Evolutionary conservation across 257 asterid genomes (phyloP), one percentile per base, ranked within the genome.

Genomic region (Solanum lignicaule): DNA sequence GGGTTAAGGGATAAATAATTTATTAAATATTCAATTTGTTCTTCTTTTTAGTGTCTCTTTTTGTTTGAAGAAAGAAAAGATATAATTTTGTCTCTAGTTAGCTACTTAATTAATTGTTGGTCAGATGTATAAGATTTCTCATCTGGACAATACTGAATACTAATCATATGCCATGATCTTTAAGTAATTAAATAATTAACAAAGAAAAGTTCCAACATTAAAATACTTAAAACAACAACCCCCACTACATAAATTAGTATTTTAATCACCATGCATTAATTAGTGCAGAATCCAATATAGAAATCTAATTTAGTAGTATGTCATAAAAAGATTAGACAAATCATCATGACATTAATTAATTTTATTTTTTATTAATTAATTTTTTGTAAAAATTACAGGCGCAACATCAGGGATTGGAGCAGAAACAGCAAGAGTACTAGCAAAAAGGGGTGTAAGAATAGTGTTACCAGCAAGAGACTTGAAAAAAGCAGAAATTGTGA

Each of bases 341-440:
- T 20, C 68, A 86, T 85, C 32, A 69, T 68, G 48, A 25, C n/a
- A 39, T 32, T 78, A 21, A 39, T 18, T 79, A 29, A 2, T 58
- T 25, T 20, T 25, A 13, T 48, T 41, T 58, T 66, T 32, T 4
- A 4, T n/a, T 74, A 74, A n/a, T 39, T 18, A 13, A 23, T 11
- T 4, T 66, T 71, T 16, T 25, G 65, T 1, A 27, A 79, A 79
- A 87, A 21, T 83, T 39, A 16, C 72, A 90, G 99, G 99, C 1
- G 98, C 98, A 66, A 95, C 99, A 39, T 94, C 98, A 3, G 99
- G 99, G 5, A 96, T 96, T 5, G 99, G 99, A 0, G 97, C 95
- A 1, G 99, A 96, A 89, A 96, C 99, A 3, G 99, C 98, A 12
- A 91, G 95, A 84, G 98, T 94, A 84, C 87, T 96, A 87, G 98